A percentile compares a stretch with the other conserved stretches of the same genome.
Conservation (phyloP, 148 eudicot genomes). For the Rheum nobile region DNA sequence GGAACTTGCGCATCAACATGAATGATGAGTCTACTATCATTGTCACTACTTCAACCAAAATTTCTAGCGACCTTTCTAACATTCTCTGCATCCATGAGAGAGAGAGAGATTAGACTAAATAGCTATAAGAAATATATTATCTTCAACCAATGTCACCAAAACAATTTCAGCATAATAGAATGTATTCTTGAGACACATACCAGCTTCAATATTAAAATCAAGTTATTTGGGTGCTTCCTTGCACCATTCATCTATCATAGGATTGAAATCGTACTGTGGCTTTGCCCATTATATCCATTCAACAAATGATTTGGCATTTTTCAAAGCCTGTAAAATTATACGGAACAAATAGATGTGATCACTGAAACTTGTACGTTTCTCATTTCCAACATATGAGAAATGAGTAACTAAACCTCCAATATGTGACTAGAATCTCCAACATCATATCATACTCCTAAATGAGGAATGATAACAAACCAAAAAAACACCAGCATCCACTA, state of each 20-base stretch:
- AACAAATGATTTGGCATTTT: constrained; percentile 88
- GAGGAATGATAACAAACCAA: no score
- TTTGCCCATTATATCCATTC: constrained; percentile 99
- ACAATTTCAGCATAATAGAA: background rate
- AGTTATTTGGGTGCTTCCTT: constrained; percentile 93
- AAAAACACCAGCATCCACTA: no score
- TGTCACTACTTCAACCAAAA: constrained; percentile 54
- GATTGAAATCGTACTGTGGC: constrained; percentile 89
- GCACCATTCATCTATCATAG: constrained; percentile 99
- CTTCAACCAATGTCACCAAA: background rate
- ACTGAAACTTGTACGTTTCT: constrained; percentile 7
- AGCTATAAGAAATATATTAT: background rate
- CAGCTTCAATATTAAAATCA: constrained; percentile 93
- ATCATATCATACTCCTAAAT: no score
- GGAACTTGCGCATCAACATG: constrained; percentile 75
- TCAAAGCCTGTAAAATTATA: constrained; percentile 56
- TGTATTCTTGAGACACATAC: constrained; percentile 23
- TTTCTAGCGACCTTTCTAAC: constrained; percentile 74
- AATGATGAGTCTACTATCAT: constrained; percentile 27
- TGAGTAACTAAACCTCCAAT: constrained; percentile 54
- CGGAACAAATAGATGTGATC: constrained; percentile 12
- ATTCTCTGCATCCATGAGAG: constrained; percentile 55
- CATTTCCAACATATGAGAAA: constrained; percentile 10
- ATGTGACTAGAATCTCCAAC: no score
- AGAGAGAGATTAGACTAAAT: background rate